Evolutionary conservation across 306 rosid species (phyloP), one percentile per base, ranked within the genome.

Genomic region (Castanea mollissima): DNA sequence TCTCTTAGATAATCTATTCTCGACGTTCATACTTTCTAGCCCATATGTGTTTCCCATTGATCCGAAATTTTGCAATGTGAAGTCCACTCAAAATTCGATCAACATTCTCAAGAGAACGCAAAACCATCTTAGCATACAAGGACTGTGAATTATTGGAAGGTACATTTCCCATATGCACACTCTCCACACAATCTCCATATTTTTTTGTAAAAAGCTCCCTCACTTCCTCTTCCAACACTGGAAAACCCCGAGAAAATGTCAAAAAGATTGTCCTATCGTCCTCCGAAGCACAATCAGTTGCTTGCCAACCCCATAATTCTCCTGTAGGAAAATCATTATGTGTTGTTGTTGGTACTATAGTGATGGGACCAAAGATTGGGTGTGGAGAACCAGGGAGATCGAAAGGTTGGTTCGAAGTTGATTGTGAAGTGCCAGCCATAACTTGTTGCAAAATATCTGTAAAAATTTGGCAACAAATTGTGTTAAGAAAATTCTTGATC

Each of bases 1-100:
- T 49, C 54, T 12, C 54, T 49, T 49, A 12, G 54, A 12, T 52
- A 25, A 75, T 52, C 80, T 75, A 87, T 0, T 89, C 90, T 23
- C 93, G 79, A 0, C 88, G 87, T 15, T 85, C 89, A 52, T 87
- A 87, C 74, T 87, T 90, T 8, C 94, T 88, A 74, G 94, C 91
- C 94, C 94, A 90, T 0, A 92, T 87, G 67, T 88, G 91, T 35
- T 85, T 92, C 0, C 94, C 88, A n/a, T 84, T 84, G n/a, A 87
- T 52, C 25, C 74, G 77, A 55, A 85, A 79, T 75, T 90, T 90
- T 0, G 92, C 74, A 13, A 87, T 79, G 2, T 34, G 62, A 4
- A 54, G 77, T 11, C 97, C 91, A 1, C 68, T 51, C 56, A 90
- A 72, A 75, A 90, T 87, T 7, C 2, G 64, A 73, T 92, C 92